Evolutionary conservation across 2,329 filamentous ascomycete genomes (phyloP).

Genomic region (Penicillium sp.): DNA sequence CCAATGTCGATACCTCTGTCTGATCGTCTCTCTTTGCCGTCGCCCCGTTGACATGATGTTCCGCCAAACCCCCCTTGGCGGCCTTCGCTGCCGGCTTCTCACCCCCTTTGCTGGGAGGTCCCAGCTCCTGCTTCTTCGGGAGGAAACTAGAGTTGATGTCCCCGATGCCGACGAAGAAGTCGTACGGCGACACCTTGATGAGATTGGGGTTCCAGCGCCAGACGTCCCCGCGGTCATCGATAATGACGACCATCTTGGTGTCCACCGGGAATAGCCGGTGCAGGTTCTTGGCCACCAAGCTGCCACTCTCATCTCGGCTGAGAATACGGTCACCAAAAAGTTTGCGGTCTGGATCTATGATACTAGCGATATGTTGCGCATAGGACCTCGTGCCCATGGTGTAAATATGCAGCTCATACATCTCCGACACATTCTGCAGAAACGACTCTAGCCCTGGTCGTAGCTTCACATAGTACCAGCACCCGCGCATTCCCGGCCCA

Average conservation of each 20-base stretch:
- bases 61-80: slow-evolving; percentile 17
- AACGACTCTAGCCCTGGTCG: slow-evolving; percentile 78
- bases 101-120: too few relatives aligned
- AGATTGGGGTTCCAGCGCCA: slow-evolving; percentile 91
- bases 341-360: slow-evolving; percentile 81
- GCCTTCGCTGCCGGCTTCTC: too few relatives aligned
- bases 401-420: slow-evolving; percentile 95
- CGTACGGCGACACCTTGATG: slow-evolving; percentile 88
- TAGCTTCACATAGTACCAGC: slow-evolving; percentile 97
- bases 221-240: slow-evolving; percentile 91
- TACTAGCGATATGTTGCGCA: slow-evolving; percentile 78
- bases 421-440: slow-evolving; percentile 62
- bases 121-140: slow-evolving; percentile 69
- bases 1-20: slow-evolving; percentile 57
- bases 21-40: slow-evolving; percentile 26
- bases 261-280: slow-evolving; percentile 89
- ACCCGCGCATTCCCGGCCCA: slow-evolving; percentile 63
- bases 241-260: slow-evolving; percentile 98
- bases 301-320: slow-evolving; percentile 93
- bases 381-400: slow-evolving; percentile 98
- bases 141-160: slow-evolving; percentile 98
- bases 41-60: slow-evolving; percentile 30
- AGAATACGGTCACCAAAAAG: slow-evolving; percentile 92
- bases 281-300: slow-evolving; percentile 78
- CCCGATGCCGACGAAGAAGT: slow-evolving; percentile 95